Evolutionary conservation across 805 yeast species (phyloP).

Genomic region (Candida patagonica): DNA sequence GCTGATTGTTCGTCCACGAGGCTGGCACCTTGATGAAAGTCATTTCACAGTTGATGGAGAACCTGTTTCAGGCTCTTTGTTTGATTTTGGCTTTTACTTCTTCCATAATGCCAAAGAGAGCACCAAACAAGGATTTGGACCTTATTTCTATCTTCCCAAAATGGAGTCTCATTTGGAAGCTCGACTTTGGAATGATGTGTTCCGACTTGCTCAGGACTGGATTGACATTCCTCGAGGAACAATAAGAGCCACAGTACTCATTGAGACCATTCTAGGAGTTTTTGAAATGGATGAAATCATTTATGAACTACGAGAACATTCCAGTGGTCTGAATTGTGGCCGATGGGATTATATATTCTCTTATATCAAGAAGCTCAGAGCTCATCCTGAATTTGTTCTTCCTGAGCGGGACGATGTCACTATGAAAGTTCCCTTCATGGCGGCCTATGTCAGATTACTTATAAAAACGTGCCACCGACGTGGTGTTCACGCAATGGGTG

Average conservation of each 20-base stretch:
- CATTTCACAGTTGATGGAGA: conserved; percentile 60
- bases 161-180: conserved; percentile 74
- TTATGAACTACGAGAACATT: conserved; percentile 62
- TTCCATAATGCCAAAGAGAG: conserved; percentile 59
- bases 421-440: conserved; percentile 63
- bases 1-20: conserved; percentile 47
- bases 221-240: conserved; percentile 57
- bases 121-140: conserved; percentile 51
- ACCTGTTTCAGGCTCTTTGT: conserved; percentile 55
- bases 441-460: conserved; percentile 52
- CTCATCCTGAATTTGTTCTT: conserved; percentile 50
- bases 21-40: conserved; percentile 65
- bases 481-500: conserved; percentile 70
- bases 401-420: conserved; percentile 66
- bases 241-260: conserved; percentile 61
- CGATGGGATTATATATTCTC: conserved; percentile 73
- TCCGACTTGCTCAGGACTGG: conserved; percentile 56
- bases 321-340: conserved; percentile 67
- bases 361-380: conserved; percentile 55
- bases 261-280: conserved; percentile 64
- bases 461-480: conserved; percentile 63
- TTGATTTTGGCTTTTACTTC: conserved; percentile 64
- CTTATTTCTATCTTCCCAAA: conserved; percentile 66
- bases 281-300: conserved; percentile 75
- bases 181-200: conserved; percentile 65